phyloP scores from a whole-genome alignment of 1,284 basidiomycete genomes.

The Albatrellus sp. region DNA sequence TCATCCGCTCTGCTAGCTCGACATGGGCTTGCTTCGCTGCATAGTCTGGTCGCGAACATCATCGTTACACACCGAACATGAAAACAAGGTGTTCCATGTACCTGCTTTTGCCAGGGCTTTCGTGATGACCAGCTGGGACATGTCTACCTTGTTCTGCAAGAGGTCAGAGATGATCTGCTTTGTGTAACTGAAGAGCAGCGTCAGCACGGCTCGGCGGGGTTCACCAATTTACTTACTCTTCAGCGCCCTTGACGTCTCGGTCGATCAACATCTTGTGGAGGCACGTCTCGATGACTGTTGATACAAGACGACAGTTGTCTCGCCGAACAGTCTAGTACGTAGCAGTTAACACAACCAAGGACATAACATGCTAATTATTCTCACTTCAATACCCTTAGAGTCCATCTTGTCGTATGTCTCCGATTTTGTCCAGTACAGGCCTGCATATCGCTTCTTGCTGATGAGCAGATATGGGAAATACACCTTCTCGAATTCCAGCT shows the following conservation, averaged over 20 bases:
- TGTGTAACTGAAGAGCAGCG: constrained; percentile 50
- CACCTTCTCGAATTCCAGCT: constrained; percentile 96
- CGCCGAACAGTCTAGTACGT: constrained; percentile 74
- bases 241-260: constrained; percentile 83
- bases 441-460: constrained; percentile 95
- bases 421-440: constrained; percentile 87
- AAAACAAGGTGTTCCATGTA: constrained; percentile 20
- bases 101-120: constrained; percentile 86
- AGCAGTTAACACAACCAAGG: background rate
- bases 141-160: constrained; percentile 90
- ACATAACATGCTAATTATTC: constrained; percentile 13
- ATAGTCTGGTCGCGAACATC: constrained; percentile 45
- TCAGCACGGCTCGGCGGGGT: background rate
- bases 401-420: constrained; percentile 99
- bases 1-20: constrained; percentile 90
- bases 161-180: constrained; percentile 90
- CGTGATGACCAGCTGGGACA: constrained; percentile 96
- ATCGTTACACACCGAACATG: background rate
- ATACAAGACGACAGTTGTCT: constrained; percentile 92
- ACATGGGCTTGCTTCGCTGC: constrained; percentile 89
- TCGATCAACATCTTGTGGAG: constrained; percentile 94
- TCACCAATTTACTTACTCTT: constrained; percentile 46
- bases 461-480: constrained; percentile 96
- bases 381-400: constrained; percentile 92
- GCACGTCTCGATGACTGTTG: constrained; percentile 93